Evolutionary conservation across 2,329 filamentous ascomycete species (phyloP).

Genomic region (Hymenotorrendiella dingleyae): DNA sequence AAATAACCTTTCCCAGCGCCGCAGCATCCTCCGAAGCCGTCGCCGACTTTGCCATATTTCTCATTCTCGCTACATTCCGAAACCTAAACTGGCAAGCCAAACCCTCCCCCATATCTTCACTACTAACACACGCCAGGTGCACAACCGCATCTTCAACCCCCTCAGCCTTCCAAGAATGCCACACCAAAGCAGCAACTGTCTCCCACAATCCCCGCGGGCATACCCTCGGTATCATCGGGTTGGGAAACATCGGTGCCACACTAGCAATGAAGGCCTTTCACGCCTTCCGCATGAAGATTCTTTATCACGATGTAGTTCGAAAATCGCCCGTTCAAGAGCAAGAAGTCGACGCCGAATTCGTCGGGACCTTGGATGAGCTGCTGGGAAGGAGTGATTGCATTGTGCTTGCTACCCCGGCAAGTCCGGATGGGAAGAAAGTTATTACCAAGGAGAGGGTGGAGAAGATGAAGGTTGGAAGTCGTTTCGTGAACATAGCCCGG

Average conservation of each 20-base stretch:
- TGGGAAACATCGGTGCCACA: constrained; percentile 60
- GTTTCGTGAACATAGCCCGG: constrained; percentile 61
- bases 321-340: constrained; percentile 32
- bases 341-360: constrained; percentile 46
- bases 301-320: constrained; percentile 53
- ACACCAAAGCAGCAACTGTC: constrained; percentile 50
- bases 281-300: constrained; percentile 61
- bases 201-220: constrained; percentile 59
- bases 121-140: too few relatives aligned
- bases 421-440: constrained; percentile 40
- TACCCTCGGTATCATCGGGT: constrained; percentile 54
- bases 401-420: constrained; percentile 53
- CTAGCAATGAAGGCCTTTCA: constrained; percentile 53
- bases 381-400: constrained; percentile 51
- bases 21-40: constrained; percentile 66
- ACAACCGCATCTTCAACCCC: constrained; percentile 23
- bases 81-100: constrained; percentile 62
- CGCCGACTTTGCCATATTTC: constrained; percentile 63
- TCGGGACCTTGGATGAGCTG: constrained; percentile 45
- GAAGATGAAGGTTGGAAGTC: constrained; percentile 46
- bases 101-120: too few relatives aligned
- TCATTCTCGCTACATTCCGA: constrained; percentile 65
- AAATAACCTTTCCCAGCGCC: constrained; percentile 36
- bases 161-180: constrained; percentile 48
- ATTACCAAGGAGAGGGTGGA: constrained; percentile 43